phyloP scores from a whole-genome alignment of 495 filamentous ascomycete genomes.

The Hypoxylon perforatum region DNA sequence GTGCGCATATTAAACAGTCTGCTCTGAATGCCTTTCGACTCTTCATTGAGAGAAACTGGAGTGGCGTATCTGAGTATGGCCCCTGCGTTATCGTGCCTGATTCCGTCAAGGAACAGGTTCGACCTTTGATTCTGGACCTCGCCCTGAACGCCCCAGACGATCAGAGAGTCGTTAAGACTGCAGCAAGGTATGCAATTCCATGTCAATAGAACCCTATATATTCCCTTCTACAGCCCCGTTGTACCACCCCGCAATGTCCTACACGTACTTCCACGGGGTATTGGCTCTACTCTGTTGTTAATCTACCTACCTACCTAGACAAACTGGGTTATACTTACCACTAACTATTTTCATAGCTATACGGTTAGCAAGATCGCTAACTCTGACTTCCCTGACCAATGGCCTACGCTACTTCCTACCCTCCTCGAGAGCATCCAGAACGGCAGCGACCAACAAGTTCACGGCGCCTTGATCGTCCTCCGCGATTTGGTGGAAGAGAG shows the following conservation, averaged over 20 bases:
- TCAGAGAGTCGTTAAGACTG: slow-evolving; percentile 84
- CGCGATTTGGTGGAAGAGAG: slow-evolving; percentile 91
- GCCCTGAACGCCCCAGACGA: slow-evolving; percentile 80
- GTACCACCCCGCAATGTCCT: too few species aligned
- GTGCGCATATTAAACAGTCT: slow-evolving; percentile 80
- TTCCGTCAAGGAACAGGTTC: slow-evolving; percentile 75
- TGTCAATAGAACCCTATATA: background rate
- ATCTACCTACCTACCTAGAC: background rate
- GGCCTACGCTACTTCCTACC: slow-evolving; percentile 85
- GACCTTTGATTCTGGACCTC: slow-evolving; percentile 75
- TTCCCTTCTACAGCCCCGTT: too few species aligned
- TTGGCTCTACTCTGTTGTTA: background rate
- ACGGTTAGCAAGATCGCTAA: slow-evolving; percentile 97
- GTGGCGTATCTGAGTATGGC: slow-evolving; percentile 64
- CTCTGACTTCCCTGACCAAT: slow-evolving; percentile 92
- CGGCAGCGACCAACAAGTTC: slow-evolving; percentile 79
- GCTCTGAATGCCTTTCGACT: slow-evolving; percentile 82
- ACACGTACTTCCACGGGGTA: too few species aligned
- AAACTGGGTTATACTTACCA: background rate
- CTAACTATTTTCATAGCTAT: slow-evolving; percentile 61
- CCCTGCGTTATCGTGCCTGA: slow-evolving; percentile 74
- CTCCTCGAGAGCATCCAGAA: slow-evolving; percentile 80
- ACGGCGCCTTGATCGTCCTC: slow-evolving; percentile 89
- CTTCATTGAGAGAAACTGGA: slow-evolving; percentile 85
- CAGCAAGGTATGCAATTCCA: slow-evolving; percentile 67